Percentiles rank a stretch among this genome's conserved stretches.
These are phyloP conservation scores for Termitomyces sp. DNA, from an alignment of 768 basidiomycete genomes.

Conservation along the genomic window DNA sequence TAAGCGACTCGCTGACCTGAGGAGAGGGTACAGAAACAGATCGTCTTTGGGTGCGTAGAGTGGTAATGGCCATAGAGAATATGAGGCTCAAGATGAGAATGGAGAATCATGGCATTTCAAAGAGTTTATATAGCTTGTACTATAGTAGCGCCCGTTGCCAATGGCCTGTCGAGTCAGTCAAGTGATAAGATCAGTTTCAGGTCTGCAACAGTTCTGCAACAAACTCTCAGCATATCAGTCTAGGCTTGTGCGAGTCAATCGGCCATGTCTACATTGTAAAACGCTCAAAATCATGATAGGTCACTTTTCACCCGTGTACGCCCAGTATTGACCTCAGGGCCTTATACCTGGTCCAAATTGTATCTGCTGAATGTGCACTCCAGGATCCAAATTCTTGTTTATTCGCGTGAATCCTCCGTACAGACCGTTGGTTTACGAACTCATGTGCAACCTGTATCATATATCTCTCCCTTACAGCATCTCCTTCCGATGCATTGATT, in stretches of 20 bases:
- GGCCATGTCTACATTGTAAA: neutral
- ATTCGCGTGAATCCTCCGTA: conserved; percentile 2
- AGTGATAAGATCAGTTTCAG: conserved; percentile 10
- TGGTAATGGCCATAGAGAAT: conserved; percentile 15
- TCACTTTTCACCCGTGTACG: neutral
- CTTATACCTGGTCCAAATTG: neutral
- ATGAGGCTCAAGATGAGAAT: conserved; percentile 10
- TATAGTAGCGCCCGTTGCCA: neutral
- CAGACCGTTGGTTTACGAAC: conserved; percentile 7
- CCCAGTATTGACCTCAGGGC: neutral
- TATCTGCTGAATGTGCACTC: neutral
- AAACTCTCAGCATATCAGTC: too few species aligned
- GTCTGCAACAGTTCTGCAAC: neutral
- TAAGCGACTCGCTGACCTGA: conserved; percentile 14
- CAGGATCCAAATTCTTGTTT: neutral
- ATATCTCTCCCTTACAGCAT: neutral
- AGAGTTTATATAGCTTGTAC: conserved; percentile 9
- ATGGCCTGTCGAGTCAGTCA: neutral
- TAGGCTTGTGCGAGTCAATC: too few species aligned
- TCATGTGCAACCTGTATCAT: neutral
- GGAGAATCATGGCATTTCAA: conserved; percentile 3
- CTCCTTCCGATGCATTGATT: neutral
- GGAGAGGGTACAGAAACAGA: conserved; percentile 20
- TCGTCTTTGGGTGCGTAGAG: conserved; percentile 16
- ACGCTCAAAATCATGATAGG: neutral